Evolutionary conservation across 2,329 filamentous ascomycete genomes (phyloP).

Genomic region (Colletotrichum trifolii): DNA sequence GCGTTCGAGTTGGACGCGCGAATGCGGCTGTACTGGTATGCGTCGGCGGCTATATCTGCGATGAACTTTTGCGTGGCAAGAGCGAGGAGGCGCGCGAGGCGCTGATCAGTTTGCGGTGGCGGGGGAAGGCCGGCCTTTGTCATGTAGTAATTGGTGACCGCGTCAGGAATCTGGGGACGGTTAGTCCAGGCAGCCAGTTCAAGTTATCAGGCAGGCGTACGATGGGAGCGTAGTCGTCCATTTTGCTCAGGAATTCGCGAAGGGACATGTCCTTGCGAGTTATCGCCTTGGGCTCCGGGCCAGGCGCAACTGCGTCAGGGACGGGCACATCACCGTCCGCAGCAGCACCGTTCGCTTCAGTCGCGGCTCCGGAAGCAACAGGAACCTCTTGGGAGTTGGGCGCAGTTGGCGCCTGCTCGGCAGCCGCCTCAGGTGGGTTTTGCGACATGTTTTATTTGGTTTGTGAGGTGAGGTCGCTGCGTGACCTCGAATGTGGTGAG

Average conservation of each 20-base stretch:
- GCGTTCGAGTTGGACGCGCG: conserved; percentile 87
- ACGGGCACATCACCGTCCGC: conserved; percentile 34
- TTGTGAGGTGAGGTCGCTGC: conserved; percentile 24
- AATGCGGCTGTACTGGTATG: conserved; percentile 97
- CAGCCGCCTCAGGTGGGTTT: conserved; percentile 48
- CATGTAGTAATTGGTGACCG: conserved; percentile 98
- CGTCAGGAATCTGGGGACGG: conserved; percentile 83
- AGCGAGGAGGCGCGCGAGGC: conserved; percentile 90
- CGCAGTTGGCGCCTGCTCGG: conserved; percentile 41
- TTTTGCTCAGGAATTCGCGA: conserved; percentile 92
- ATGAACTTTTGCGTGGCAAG: conserved; percentile 99
- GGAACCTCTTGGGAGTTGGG: conserved; percentile 27
- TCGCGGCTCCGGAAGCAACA: neutral
- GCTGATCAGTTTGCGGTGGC: conserved; percentile 88
- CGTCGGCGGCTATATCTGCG: conserved; percentile 95
- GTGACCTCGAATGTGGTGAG: neutral
- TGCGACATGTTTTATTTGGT: conserved; percentile 46
- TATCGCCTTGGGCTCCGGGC: conserved; percentile 72
- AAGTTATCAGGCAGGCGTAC: conserved; percentile 63
- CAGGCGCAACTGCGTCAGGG: conserved; percentile 57
- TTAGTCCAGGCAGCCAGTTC: conserved; percentile 1
- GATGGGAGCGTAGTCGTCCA: conserved; percentile 98
- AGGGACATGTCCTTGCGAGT: conserved; percentile 92
- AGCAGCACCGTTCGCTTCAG: conserved; percentile 29
- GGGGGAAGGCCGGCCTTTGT: conserved; percentile 94